phyloP scores from a whole-genome alignment of 1,139 yeast genomes.

The Scheffersomyces stambukii region DNA sequence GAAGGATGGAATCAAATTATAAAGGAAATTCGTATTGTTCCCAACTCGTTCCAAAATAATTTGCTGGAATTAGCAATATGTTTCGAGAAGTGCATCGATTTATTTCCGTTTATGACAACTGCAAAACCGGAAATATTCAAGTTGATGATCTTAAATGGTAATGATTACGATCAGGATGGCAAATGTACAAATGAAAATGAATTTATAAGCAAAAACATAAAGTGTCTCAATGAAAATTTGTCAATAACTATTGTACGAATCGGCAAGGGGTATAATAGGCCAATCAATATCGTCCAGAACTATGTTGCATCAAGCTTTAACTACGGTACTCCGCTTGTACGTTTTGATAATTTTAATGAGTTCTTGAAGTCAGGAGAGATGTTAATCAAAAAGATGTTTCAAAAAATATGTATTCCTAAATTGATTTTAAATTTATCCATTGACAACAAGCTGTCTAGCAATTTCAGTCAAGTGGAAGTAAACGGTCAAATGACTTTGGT shows the following conservation, averaged over 20 bases:
- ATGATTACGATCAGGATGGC: constrained; percentile 6
- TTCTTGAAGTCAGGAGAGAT: constrained; percentile 9
- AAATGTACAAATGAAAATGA: constrained; percentile 1
- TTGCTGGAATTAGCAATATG: constrained; percentile 23
- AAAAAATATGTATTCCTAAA: constrained; percentile 9
- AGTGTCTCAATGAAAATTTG: constrained; percentile 12
- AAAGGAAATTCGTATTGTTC: constrained; percentile 33
- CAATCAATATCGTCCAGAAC: constrained; percentile 14
- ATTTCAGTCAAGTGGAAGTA: constrained; percentile 17
- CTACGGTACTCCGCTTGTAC: constrained; percentile 17
- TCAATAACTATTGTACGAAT: constrained; percentile 24
- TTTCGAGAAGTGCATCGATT: constrained; percentile 28
- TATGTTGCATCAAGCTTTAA: constrained; percentile 11
- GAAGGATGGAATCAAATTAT: constrained; percentile 52
- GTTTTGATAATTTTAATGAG: constrained; percentile 17
- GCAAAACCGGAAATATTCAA: constrained; percentile 20
- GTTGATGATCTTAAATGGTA: constrained; percentile 21
- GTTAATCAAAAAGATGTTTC: constrained; percentile 4
- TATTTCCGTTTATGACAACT: constrained; percentile 25
- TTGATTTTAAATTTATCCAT: constrained; percentile 6
- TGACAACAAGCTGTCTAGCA: too few relatives aligned
- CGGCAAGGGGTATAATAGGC: constrained; percentile 18
- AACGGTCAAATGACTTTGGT: constrained; percentile 17
- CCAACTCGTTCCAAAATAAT: constrained; percentile 16
- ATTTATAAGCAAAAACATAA: constrained; percentile 7